Percentiles rank a stretch among this genome's conserved stretches.
Evolutionary conservation across 495 filamentous ascomycete species (phyloP).

Genomic region (Cladorrhinum samala): DNA sequence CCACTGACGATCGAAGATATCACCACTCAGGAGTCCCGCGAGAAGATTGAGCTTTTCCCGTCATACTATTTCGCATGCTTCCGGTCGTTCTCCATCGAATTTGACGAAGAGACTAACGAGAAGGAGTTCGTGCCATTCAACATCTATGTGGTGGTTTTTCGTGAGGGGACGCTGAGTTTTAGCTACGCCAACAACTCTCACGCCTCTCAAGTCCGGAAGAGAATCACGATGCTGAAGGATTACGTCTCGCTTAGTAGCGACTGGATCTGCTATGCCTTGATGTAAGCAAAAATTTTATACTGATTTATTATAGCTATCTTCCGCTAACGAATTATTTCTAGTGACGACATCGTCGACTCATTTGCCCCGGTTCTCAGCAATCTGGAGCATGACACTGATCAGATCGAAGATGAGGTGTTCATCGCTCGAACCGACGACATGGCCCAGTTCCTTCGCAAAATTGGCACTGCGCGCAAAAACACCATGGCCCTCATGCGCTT

Average conservation of each 20-base stretch:
- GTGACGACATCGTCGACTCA: constrained; percentile 93
- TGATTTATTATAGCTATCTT: background rate
- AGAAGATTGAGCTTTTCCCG: constrained; percentile 97
- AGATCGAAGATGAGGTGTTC: constrained; percentile 92
- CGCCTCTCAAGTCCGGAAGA: constrained; percentile 77
- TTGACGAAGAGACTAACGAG: constrained; percentile 63
- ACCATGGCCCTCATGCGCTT: constrained; percentile 91
- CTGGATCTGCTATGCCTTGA: constrained; percentile 98
- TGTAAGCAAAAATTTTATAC: constrained; percentile 48
- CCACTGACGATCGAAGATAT: constrained; percentile 94
- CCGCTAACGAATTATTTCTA: constrained; percentile 30
- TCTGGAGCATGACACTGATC: constrained; percentile 81
- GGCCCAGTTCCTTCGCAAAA: constrained; percentile 73
- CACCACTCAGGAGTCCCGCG: constrained; percentile 83
- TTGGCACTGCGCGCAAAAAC: constrained; percentile 86
- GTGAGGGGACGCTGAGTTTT: constrained; percentile 90
- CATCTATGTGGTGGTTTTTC: constrained; percentile 94
- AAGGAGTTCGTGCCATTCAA: constrained; percentile 88
- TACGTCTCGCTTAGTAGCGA: constrained; percentile 89
- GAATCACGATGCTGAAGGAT: constrained; percentile 88
- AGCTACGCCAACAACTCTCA: constrained; percentile 81
- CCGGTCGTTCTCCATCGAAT: constrained; percentile 68
- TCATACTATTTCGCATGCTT: constrained; percentile 98
- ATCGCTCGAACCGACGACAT: constrained; percentile 85
- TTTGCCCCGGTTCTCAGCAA: constrained; percentile 85